Evolutionary conservation across 2,329 filamentous ascomycete genomes (phyloP), one percentile per base, ranked within the genome.

Genomic region (Leptographium lundbergii): DNA sequence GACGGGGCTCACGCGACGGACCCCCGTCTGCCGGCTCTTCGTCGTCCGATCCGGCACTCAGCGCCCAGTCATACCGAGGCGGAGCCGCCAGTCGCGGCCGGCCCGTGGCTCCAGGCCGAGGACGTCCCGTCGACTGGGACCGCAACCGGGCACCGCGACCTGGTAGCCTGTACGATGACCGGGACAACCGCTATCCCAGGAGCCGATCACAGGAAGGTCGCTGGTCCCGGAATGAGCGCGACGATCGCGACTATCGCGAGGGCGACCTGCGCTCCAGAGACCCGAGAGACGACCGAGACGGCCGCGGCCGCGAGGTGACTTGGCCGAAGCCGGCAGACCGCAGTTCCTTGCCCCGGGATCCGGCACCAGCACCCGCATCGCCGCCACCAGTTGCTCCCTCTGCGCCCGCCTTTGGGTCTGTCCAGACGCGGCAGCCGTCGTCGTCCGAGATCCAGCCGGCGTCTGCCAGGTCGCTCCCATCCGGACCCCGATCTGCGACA

Each of bases 1-100:
- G 87, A 58, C 78, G 87, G 54, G 84, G 80, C 19, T 89, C 87
- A 10, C 78, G 88, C 66, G 88, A 91, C 66, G 87, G 87, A 0
- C 86, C 87, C 13, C 79, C 84, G 25, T 88, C 86, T 1, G 86
- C 85, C 22, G 85, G 85, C 5, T 89, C 87, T 3, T 83, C 82
- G 11, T 84, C 82, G 25, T 88, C 87, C 0, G 87, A 91, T 62
- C 78, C 81, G 14, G 77, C 80, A 1, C 85, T 86, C 59, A 79
- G 76, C 22, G 70, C 75, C 10, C 75, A 76, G 11, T 76, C 78
- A 10, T 77, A 78, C 58, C 79, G 80, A 13, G 80, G 84, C 24
- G 80, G 83, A 14, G 78, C 80, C 6, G 81, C 81, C 60, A 69
- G 72, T 32, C 75, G 80, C 57, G 81, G 83, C 1, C 79, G 83